These are phyloP conservation scores for Juglanconis oblonga DNA, from an alignment of 2,329 filamentous ascomycete species.

Conservation along the genomic window DNA sequence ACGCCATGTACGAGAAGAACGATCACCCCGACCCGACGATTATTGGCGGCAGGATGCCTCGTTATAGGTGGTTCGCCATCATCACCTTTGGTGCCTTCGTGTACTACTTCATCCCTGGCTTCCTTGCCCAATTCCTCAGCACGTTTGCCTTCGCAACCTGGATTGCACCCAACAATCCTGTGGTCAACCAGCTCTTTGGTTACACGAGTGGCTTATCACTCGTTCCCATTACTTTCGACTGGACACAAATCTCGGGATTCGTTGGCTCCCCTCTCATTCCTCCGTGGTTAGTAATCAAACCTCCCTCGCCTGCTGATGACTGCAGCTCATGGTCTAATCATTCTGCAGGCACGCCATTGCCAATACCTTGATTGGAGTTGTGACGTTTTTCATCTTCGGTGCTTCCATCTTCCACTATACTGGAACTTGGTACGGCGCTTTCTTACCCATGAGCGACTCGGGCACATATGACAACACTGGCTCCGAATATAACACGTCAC, in stretches of 20 bases:
- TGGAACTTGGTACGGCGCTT: constrained; percentile 62
- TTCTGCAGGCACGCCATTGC: constrained; percentile 62
- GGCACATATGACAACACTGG: constrained; percentile 71
- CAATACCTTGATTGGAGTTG: constrained; percentile 67
- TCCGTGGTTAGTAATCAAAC: constrained; percentile 46
- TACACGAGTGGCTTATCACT: constrained; percentile 65
- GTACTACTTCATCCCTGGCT: constrained; percentile 70
- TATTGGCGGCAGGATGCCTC: constrained; percentile 62
- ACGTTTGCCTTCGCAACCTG: constrained; percentile 71
- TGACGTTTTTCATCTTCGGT: constrained; percentile 62
- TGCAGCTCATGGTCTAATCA: background rate
- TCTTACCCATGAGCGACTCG: constrained; percentile 67
- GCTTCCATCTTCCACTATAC: constrained; percentile 62
- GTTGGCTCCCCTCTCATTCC: constrained; percentile 66
- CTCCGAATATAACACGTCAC: constrained; percentile 58
- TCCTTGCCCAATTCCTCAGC: constrained; percentile 65
- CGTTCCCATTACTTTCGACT: constrained; percentile 73
- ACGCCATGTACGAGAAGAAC: constrained; percentile 66
- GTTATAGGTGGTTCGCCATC: constrained; percentile 62
- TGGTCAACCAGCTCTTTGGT: constrained; percentile 73
- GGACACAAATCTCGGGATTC: constrained; percentile 69
- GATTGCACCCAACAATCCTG: constrained; percentile 64
- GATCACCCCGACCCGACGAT: constrained; percentile 47
- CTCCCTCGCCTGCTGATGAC: background rate
- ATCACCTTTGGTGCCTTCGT: constrained; percentile 56